phyloP scores from a whole-genome alignment of 768 basidiomycete genomes.

The Amanita muscaria region DNA sequence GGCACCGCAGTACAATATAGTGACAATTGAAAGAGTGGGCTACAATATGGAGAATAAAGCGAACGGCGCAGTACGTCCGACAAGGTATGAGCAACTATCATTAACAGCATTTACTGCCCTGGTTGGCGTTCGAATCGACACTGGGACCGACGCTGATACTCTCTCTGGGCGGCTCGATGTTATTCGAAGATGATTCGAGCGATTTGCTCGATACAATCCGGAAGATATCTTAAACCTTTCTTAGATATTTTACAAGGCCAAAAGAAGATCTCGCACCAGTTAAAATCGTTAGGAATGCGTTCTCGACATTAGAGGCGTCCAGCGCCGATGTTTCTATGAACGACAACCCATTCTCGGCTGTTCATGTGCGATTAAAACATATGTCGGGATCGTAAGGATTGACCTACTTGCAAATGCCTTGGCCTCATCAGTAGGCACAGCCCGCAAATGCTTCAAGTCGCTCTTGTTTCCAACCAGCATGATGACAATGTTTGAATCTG shows the following conservation, averaged over 20 bases:
- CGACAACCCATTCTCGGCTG: slow-evolving; percentile 85
- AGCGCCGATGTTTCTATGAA: slow-evolving; percentile 99
- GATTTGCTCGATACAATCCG: slow-evolving; percentile 94
- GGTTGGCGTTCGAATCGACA: slow-evolving; percentile 48
- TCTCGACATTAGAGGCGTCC: slow-evolving; percentile 98
- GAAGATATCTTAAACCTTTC: slow-evolving; percentile 71
- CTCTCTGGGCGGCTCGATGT: slow-evolving; percentile 73
- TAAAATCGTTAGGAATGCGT: slow-evolving; percentile 94
- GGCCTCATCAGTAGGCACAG: slow-evolving; percentile 96
- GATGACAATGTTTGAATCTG: slow-evolving; percentile 87
- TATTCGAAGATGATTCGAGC: slow-evolving; percentile 75
- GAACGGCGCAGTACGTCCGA: not conserved
- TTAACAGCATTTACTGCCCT: slow-evolving; percentile 59
- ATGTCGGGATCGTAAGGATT: not conserved
- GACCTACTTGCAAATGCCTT: slow-evolving; percentile 79
- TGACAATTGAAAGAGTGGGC: slow-evolving; percentile 3
- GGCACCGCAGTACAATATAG: not conserved
- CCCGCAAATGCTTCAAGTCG: slow-evolving; percentile 95
- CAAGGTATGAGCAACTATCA: not conserved
- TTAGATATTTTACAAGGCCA: slow-evolving; percentile 1
- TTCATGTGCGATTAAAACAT: not conserved
- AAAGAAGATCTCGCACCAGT: slow-evolving; percentile 47
- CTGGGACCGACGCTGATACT: slow-evolving; percentile 81
- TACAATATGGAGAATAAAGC: slow-evolving; percentile 3
- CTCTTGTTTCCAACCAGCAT: slow-evolving; percentile 99